phyloP scores from a whole-genome alignment of 805 yeast species.

The Candida vaughaniae region DNA sequence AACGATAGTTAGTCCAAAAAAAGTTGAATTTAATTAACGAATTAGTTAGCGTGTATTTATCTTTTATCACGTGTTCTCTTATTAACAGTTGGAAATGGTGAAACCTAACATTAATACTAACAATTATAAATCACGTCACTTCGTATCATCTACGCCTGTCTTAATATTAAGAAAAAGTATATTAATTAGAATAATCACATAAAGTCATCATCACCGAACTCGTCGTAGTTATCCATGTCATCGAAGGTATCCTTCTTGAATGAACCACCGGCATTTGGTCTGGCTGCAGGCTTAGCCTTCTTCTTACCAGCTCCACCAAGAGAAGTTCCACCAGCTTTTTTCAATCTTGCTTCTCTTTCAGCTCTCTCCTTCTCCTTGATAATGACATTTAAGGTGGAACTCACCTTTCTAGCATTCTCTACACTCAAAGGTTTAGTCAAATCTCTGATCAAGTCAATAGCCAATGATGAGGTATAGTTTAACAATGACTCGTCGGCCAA shows the following conservation, averaged over 20 bases:
- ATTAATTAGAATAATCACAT: constrained; percentile 53
- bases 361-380: constrained; percentile 83
- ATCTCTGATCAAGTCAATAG: constrained; percentile 85
- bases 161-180: too few relatives aligned
- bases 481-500: constrained; percentile 57
- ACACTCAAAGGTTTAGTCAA: constrained; percentile 75
- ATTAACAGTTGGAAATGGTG: too few relatives aligned
- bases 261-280: constrained; percentile 49
- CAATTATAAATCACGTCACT: too few relatives aligned
- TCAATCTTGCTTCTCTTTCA: constrained; percentile 84
- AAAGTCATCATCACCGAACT: constrained; percentile 78
- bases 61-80: too few relatives aligned
- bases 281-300: constrained; percentile 82
- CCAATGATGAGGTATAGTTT: constrained; percentile 71
- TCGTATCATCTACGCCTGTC: too few relatives aligned
- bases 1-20: not conserved
- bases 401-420: constrained; percentile 82
- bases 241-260: constrained; percentile 67
- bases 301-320: constrained; percentile 94
- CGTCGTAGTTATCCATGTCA: constrained; percentile 55
- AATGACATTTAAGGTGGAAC: constrained; percentile 77
- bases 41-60: too few relatives aligned
- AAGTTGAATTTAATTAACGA: too few relatives aligned
- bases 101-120: too few relatives aligned
- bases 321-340: constrained; percentile 80